phyloP scores from a whole-genome alignment of 768 basidiomycete species.

The Podaxis sp. region DNA sequence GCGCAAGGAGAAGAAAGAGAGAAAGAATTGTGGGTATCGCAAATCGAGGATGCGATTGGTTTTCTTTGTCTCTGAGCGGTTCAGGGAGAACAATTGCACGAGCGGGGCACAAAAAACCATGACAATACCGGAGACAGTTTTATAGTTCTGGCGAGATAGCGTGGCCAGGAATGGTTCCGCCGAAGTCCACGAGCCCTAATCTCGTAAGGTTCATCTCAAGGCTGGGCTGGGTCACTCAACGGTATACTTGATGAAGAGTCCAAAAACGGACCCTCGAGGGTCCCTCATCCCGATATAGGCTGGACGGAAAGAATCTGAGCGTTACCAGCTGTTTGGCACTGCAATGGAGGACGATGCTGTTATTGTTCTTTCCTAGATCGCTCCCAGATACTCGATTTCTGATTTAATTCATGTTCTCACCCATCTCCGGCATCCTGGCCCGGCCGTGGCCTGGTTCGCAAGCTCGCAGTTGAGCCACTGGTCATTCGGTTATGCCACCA shows the following conservation, averaged over 20 bases:
- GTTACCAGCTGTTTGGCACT: constrained; percentile 33
- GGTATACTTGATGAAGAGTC: constrained; percentile 31
- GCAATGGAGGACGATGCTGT: constrained; percentile 35
- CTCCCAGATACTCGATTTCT: constrained; percentile 24
- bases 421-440: constrained; percentile 6
- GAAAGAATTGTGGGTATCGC: constrained; percentile 52
- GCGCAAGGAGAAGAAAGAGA: constrained; percentile 37
- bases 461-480: background rate
- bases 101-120: constrained; percentile 57
- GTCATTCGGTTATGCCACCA: background rate
- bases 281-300: constrained; percentile 39
- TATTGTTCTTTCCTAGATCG: constrained; percentile 45
- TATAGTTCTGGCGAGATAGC: constrained; percentile 42
- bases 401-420: constrained; percentile 8
- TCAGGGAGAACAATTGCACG: constrained; percentile 62
- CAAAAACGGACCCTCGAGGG: constrained; percentile 31
- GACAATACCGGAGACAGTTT: constrained; percentile 57
- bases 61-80: constrained; percentile 50
- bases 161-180: constrained; percentile 36
- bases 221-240: constrained; percentile 20
- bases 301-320: constrained; percentile 22
- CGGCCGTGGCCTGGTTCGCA: background rate
- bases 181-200: constrained; percentile 37
- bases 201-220: constrained; percentile 31
- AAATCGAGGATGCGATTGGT: constrained; percentile 37